phyloP scores from a whole-genome alignment of 1,284 basidiomycete genomes.

The Prillingera fragicola region DNA sequence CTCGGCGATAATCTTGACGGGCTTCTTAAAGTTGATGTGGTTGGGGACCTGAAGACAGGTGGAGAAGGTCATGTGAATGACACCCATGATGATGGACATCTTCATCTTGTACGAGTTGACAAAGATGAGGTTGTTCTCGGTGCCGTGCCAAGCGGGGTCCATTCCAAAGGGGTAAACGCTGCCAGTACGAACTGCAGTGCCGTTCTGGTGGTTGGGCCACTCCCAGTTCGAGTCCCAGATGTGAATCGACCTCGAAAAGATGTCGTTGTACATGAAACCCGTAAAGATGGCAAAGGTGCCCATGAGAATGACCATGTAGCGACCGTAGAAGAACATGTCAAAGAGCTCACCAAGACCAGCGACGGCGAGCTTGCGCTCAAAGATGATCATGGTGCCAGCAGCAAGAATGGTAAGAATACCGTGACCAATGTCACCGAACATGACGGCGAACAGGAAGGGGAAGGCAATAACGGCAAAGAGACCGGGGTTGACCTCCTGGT shows the following conservation, averaged over 20 bases:
- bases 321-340: slow-evolving; percentile 90
- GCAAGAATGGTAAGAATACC: slow-evolving; percentile 75
- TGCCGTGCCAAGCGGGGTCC: slow-evolving; percentile 92
- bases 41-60: slow-evolving; percentile 94
- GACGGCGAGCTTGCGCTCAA: slow-evolving; percentile 74
- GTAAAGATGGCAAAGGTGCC: slow-evolving; percentile 93
- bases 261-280: slow-evolving; percentile 97
- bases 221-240: slow-evolving; percentile 86
- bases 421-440: slow-evolving; percentile 99
- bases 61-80: slow-evolving; percentile 98
- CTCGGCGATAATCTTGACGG: slow-evolving; percentile 80
- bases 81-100: slow-evolving; percentile 95
- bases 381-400: slow-evolving; percentile 76
- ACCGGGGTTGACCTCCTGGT: slow-evolving; percentile 97
- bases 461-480: slow-evolving; percentile 90
- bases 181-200: slow-evolving; percentile 57
- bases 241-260: slow-evolving; percentile 90
- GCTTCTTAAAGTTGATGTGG: slow-evolving; percentile 85
- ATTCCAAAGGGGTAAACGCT: slow-evolving; percentile 85
- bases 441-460: slow-evolving; percentile 98
- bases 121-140: slow-evolving; percentile 88
- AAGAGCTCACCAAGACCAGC: slow-evolving; percentile 67
- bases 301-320: slow-evolving; percentile 98
- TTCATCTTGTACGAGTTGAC: slow-evolving; percentile 99
- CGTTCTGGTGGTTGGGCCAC: slow-evolving; percentile 58